Conservation (phyloP, 2,329 filamentous ascomycete genomes). For the Endothia cerciana region DNA sequence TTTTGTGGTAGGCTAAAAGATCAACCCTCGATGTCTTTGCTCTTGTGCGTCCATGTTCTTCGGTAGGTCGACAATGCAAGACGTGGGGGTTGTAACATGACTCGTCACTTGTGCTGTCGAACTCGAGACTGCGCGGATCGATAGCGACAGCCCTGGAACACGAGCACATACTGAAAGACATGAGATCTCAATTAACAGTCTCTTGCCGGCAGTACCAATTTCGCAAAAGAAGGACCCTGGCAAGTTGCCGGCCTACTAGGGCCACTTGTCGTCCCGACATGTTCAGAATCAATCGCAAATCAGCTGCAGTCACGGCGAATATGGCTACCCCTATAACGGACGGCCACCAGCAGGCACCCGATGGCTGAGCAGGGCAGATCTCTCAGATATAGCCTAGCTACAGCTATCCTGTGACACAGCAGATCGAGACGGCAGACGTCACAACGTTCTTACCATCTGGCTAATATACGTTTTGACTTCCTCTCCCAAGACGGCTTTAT, state of each 20-base stretch:
- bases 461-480: not conserved
- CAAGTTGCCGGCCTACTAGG: not conserved
- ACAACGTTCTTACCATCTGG: not conserved
- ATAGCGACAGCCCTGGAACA: not conserved
- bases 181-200: not conserved
- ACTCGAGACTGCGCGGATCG: not conserved
- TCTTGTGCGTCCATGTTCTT: not conserved
- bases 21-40: not conserved
- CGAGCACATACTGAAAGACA: conserved; percentile 4
- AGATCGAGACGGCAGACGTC: too few relatives aligned
- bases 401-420: not conserved
- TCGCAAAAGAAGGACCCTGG: not conserved
- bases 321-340: conserved; percentile 11
- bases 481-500: not conserved
- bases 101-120: not conserved
- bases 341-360: conserved; percentile 13
- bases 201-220: not conserved
- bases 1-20: not conserved
- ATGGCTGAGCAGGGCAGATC: conserved; percentile 7
- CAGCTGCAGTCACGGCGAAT: conserved; percentile 20
- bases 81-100: not conserved
- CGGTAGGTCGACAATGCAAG: not conserved
- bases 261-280: conserved; percentile 11
- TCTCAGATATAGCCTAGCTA: not conserved
- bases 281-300: conserved; percentile 13